Conservation (phyloP, 495 filamentous ascomycete genomes). For the Tuber borchii region DNA sequence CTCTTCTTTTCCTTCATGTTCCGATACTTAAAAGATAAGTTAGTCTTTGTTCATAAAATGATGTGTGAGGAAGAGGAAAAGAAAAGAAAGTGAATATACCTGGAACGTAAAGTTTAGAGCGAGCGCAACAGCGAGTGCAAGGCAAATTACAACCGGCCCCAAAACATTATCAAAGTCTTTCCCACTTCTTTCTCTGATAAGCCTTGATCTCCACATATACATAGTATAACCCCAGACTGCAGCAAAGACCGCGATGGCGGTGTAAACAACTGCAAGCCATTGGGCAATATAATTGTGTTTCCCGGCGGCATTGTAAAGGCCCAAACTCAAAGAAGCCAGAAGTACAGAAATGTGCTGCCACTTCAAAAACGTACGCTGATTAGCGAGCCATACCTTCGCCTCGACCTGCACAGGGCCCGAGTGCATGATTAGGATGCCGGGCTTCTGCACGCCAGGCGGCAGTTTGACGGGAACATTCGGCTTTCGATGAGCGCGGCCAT, state of each 20-base stretch:
- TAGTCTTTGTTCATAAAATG: neutral
- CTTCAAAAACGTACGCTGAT: slow-evolving; percentile 94
- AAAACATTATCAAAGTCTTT: slow-evolving; percentile 84
- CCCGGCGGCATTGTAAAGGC: slow-evolving; percentile 79
- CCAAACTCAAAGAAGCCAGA: slow-evolving; percentile 72
- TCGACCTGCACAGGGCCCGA: slow-evolving; percentile 82
- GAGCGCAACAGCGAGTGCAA: slow-evolving; percentile 70
- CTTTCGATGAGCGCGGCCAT: slow-evolving; percentile 44
- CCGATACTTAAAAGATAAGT: slow-evolving; percentile 19
- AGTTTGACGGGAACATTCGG: slow-evolving; percentile 45
- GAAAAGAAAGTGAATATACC: slow-evolving; percentile 44
- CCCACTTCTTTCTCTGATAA: slow-evolving; percentile 78
- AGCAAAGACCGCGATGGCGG: slow-evolving; percentile 71
- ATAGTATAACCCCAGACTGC: slow-evolving; percentile 82
- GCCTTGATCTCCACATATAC: slow-evolving; percentile 62
- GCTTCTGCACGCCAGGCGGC: slow-evolving; percentile 79
- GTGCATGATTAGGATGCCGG: slow-evolving; percentile 84
- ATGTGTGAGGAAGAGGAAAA: too few species aligned
- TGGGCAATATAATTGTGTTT: slow-evolving; percentile 63
- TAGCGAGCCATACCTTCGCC: slow-evolving; percentile 96
- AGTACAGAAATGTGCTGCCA: slow-evolving; percentile 92
- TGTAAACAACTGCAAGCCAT: slow-evolving; percentile 71
- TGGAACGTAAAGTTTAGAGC: slow-evolving; percentile 85
- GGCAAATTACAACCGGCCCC: slow-evolving; percentile 76
- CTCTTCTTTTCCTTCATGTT: slow-evolving; percentile 24